Base-by-base conservation (phyloP, 805 yeast species). In the Wickerhamomyces hampshirensis region DNA sequence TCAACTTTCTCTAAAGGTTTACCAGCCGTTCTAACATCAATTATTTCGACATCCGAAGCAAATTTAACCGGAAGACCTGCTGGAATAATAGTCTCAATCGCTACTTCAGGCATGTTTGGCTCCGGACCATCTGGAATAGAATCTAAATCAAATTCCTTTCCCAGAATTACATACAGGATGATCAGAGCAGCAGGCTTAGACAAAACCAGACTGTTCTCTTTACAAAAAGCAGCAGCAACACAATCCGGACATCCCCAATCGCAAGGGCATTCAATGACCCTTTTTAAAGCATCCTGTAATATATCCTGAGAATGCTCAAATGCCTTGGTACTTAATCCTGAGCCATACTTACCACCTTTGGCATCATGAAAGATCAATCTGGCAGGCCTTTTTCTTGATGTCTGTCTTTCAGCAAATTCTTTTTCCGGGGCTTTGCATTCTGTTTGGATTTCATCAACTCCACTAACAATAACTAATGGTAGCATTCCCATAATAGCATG, bases 361-460 rank as follows among this genome's bases (percentile, higher is more conserved):
- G 86, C 71, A 56, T 93, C 98, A 53, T 78, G 79, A 47, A 93
- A 84, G 2, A 89, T 77, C 33, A 93, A 62, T 36, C 98, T 65
- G 0, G 95, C 95, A 0, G 98, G 98, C 28, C 99, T 63, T 38
- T 73, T 75, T 28, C 98, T 64, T 13, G 60, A 59, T 0, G 91
- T 72, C 51, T 84, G 84, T 19, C 87, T 61, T 33, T 71, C 70
- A 1, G 96, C 85, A 67, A 91, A 85, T 55, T 93, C 99, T 51
- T 93, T 93, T 46, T 88, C 95, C 0, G 98, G 97, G 0, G 98
- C 97, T 52, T 93, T 93, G 59, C 99, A 93, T 58, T 93, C 99
- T 0, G 98, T 86, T 30, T 74, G 75, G 11, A 93, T 70, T 48
- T 93, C 98, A 46, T 79, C 83, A 4, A 75, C 71, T 1, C 86